Percentiles rank a stretch among this genome's conserved stretches.
These are phyloP conservation scores for Tanacetum coccineum DNA, from an alignment of 129 eudicot genomes.

Conservation along the genomic window DNA sequence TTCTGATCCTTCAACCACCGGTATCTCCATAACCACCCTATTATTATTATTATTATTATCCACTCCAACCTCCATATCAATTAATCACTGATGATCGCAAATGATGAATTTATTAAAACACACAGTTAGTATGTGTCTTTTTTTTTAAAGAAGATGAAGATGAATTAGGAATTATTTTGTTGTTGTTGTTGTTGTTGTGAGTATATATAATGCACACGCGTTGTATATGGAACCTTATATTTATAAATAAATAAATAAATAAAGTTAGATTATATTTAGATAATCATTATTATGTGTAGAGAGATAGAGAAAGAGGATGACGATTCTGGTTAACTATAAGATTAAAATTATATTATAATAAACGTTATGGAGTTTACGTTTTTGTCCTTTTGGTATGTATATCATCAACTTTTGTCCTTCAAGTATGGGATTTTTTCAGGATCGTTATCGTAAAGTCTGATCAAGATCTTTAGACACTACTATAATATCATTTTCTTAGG, in stretches of 20 bases:
- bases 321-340: constrained; percentile 23
- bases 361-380: not conserved
- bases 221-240: constrained; percentile 22
- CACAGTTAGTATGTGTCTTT: too few species aligned
- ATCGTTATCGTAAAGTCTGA: too few species aligned
- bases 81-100: constrained; percentile 13
- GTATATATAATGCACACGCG: constrained; percentile 29
- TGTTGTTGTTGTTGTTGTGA: not conserved
- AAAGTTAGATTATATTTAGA: not conserved
- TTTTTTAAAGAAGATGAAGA: too few species aligned
- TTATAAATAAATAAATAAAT: too few species aligned
- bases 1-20: constrained; percentile 60
- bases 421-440: too few species aligned
- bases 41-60: constrained; percentile 53
- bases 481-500: too few species aligned
- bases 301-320: constrained; percentile 25
- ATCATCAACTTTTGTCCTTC: constrained; percentile 15
- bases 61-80: constrained; percentile 55
- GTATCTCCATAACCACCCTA: constrained; percentile 71
- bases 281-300: not conserved
- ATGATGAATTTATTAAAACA: not conserved
- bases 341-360: constrained; percentile 7
- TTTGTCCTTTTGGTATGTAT: not conserved
- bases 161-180: constrained; percentile 15
- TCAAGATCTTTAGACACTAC: too few species aligned